phyloP scores from a whole-genome alignment of 805 yeast genomes.

The Yarrowia yakushimensis region DNA sequence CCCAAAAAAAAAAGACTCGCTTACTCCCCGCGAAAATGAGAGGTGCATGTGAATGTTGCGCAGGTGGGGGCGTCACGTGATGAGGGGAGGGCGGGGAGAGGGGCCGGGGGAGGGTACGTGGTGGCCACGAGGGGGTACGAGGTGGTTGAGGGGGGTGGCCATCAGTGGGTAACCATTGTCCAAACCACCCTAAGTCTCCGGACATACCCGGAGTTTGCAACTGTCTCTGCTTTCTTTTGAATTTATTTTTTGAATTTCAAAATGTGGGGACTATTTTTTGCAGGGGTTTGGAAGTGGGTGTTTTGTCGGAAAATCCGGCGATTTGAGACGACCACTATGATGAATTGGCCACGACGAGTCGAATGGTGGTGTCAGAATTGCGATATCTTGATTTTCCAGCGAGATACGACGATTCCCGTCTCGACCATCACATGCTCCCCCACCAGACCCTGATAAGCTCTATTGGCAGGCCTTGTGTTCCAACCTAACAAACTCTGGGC shows the following conservation, averaged over 20 bases:
- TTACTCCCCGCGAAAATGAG: conserved; percentile 21
- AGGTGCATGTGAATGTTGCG: conserved; percentile 23
- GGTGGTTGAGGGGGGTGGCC: no score
- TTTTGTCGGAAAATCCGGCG: background rate
- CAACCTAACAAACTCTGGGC: background rate
- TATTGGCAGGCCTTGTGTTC: background rate
- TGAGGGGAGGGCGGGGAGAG: background rate
- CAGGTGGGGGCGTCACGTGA: background rate
- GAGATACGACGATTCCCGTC: background rate
- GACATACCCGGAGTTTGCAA: conserved; percentile 4
- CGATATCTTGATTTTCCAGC: background rate
- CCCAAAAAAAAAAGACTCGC: background rate
- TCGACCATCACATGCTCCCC: conserved; percentile 24
- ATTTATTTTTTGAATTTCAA: background rate
- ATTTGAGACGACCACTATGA: no score
- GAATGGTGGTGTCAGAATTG: background rate
- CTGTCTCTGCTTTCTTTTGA: background rate
- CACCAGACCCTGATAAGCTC: conserved; percentile 3
- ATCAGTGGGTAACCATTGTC: no score
- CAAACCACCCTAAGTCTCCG: background rate
- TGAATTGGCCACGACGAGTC: background rate
- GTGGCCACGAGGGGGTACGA: no score
- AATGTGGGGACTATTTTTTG: background rate
- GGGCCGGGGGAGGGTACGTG: no score
- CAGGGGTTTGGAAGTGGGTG: background rate